Evolutionary conservation across 495 filamentous ascomycete species (phyloP), one percentile per base, ranked within the genome.

Genomic region (Trichoderma orchidacearum): DNA sequence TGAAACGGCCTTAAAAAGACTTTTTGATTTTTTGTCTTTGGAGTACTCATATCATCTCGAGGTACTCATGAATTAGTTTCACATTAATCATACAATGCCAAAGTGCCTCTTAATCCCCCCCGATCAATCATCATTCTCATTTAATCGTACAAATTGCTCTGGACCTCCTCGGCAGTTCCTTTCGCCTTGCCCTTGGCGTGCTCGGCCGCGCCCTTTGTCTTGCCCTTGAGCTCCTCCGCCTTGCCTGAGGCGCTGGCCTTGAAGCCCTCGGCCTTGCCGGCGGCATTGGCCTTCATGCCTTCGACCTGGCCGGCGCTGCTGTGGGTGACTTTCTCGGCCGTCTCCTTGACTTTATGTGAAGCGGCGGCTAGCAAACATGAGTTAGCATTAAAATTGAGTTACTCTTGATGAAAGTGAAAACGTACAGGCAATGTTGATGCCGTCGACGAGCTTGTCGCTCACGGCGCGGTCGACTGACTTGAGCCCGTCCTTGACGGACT

Each of bases 401-500:
- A n/a, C n/a, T n/a, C n/a, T n/a, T n/a, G n/a, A n/a, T 3, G n/a
- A 50, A 32, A 1, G 28, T 30, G 34, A 7, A 3, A 27, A 71
- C 76, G 45, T 67, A 81, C 78, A 58, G 36, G 72, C 70, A 56
- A 69, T 65, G 57, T 80, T 70, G 63, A 81, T 81, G 13, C 77
- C 77, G 54, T 78, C 76, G 30, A 81, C 76, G 1, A 80, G 54
- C 70, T 80, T 81, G 59, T 80, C 74, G 17, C 69, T 68, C 21
- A 81, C 74, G 57, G 70, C 70, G 41, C 75, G 69, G 63, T 81
- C 75, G 17, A 77, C 75, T 0, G 55, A 57, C 70, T 80, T 76
- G 61, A 77, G 63, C 12, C 68, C 69, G 54, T 80, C 76, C 64
- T 77, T 81, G 53, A 74, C 74, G 6, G 69, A 34, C 35, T 80